phyloP scores from a whole-genome alignment of 2,329 filamentous ascomycete species.

The Trichoderma sp. region DNA sequence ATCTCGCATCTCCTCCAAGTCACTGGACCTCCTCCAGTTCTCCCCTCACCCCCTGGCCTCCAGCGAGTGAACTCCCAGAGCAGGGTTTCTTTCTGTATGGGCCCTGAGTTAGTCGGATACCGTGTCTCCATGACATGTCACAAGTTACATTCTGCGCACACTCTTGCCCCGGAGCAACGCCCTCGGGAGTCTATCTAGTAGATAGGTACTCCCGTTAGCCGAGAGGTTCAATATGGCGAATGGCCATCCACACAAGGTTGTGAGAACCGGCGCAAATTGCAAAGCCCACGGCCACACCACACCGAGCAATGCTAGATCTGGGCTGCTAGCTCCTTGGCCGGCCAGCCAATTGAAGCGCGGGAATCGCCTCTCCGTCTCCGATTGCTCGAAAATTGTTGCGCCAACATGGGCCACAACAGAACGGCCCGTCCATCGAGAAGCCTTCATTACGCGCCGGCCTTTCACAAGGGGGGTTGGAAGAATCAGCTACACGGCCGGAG shows the following conservation, averaged over 20 bases:
- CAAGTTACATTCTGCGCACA: conserved; percentile 5
- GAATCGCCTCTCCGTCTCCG: conserved; percentile 45
- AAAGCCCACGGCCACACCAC: conserved; percentile 20
- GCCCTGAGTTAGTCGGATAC: conserved; percentile 11
- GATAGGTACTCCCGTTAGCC: conserved; percentile 14
- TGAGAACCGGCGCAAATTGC: conserved; percentile 19
- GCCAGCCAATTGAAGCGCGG: conserved; percentile 47
- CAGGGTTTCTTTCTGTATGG: neutral
- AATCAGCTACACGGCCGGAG: conserved; percentile 28
- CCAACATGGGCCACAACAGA: conserved; percentile 40
- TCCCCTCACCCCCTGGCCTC: conserved; percentile 41
- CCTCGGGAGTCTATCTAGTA: conserved; percentile 28
- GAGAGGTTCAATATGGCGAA: neutral
- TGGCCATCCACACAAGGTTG: conserved; percentile 15
- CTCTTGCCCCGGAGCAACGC: conserved; percentile 10
- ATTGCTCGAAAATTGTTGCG: conserved; percentile 51
- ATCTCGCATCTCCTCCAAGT: conserved; percentile 50
- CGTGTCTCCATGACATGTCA: conserved; percentile 1
- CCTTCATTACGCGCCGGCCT: conserved; percentile 56
- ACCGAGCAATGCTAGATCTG: conserved; percentile 31
- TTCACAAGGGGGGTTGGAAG: conserved; percentile 47
- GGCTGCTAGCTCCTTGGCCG: conserved; percentile 31
- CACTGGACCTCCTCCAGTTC: conserved; percentile 47
- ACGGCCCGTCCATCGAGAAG: conserved; percentile 50
- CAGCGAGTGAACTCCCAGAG: conserved; percentile 29